These are phyloP conservation scores for Alternaria gansuensis DNA, from an alignment of 2,329 filamentous ascomycete species.

Conservation along the genomic window DNA sequence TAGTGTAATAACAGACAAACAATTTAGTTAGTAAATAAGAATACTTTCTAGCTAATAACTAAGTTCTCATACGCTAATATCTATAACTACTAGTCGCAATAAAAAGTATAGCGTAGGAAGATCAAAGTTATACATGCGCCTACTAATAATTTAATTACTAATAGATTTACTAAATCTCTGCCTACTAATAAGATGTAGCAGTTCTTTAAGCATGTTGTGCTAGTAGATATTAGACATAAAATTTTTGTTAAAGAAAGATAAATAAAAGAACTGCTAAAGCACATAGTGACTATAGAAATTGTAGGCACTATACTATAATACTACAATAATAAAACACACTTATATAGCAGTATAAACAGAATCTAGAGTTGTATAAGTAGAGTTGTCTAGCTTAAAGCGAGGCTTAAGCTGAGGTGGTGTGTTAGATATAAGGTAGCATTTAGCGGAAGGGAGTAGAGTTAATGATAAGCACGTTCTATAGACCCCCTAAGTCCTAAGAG, in stretches of 20 bases:
- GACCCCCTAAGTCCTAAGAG: too few species aligned
- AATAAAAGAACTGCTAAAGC: background rate
- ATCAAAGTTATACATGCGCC: constrained; percentile 13
- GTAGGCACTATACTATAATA: background rate
- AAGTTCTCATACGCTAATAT: too few species aligned
- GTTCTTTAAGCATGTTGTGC: constrained; percentile 1
- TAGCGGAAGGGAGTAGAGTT: constrained; percentile 8
- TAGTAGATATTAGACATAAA: background rate
- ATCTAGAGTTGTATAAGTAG: background rate
- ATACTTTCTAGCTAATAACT: constrained; percentile 9
- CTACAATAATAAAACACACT: too few species aligned
- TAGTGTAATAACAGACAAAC: constrained; percentile 19
- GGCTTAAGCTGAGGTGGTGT: constrained; percentile 6
- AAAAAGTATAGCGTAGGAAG: constrained; percentile 6
- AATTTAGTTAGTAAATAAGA: constrained; percentile 10
- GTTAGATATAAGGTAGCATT: too few species aligned
- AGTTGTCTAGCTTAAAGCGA: background rate
- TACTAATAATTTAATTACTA: constrained; percentile 11
- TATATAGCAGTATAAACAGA: background rate
- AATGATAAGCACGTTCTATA: too few species aligned
- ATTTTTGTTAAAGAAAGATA: background rate
- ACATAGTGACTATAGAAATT: background rate
- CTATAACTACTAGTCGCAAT: constrained; percentile 11
- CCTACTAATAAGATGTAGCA: constrained; percentile 10
- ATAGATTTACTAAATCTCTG: constrained; percentile 16